Evolutionary conservation across 169 alveolate genomes (phyloP).

Genomic region (Toxoplasma gondii): DNA sequence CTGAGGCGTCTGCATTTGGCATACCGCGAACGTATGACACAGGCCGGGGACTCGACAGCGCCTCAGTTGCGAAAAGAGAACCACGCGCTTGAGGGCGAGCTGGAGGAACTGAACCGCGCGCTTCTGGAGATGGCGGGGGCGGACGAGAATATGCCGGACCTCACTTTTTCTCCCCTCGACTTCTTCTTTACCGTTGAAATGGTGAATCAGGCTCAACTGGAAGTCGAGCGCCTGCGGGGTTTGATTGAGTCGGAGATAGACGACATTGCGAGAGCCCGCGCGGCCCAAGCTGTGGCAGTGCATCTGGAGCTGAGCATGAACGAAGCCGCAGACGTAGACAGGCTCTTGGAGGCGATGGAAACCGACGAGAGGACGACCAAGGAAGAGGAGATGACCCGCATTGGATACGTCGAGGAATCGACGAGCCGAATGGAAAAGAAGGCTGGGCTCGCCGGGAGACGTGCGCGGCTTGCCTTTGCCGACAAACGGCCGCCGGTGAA

Average conservation of each 20-base stretch:
- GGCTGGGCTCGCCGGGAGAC: constrained; percentile 1
- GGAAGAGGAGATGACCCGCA: neutral
- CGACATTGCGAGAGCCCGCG: constrained; percentile 52
- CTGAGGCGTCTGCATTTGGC: constrained; percentile 66
- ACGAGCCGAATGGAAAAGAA: constrained; percentile 11
- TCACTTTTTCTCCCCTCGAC: constrained; percentile 46
- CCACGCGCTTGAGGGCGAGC: constrained; percentile 63
- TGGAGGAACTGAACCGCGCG: constrained; percentile 62
- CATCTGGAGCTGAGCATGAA: constrained; percentile 57
- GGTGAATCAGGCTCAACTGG: constrained; percentile 61
- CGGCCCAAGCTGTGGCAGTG: constrained; percentile 62
- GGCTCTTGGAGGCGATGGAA: neutral
- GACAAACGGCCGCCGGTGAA: neutral
- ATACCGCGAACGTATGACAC: constrained; percentile 68
- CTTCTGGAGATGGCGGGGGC: constrained; percentile 53
- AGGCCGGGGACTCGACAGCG: constrained; percentile 51
- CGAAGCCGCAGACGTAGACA: neutral
- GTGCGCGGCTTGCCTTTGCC: neutral
- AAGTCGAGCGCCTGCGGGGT: constrained; percentile 45
- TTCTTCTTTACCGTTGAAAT: constrained; percentile 67
- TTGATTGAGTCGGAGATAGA: constrained; percentile 45
- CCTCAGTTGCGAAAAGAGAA: constrained; percentile 66
- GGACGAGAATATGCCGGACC: constrained; percentile 5
- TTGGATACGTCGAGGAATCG: constrained; percentile 42
- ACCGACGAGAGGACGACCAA: constrained; percentile 12